phyloP scores from a whole-genome alignment of 257 asterid genomes.

The Salvia splendens region DNA sequence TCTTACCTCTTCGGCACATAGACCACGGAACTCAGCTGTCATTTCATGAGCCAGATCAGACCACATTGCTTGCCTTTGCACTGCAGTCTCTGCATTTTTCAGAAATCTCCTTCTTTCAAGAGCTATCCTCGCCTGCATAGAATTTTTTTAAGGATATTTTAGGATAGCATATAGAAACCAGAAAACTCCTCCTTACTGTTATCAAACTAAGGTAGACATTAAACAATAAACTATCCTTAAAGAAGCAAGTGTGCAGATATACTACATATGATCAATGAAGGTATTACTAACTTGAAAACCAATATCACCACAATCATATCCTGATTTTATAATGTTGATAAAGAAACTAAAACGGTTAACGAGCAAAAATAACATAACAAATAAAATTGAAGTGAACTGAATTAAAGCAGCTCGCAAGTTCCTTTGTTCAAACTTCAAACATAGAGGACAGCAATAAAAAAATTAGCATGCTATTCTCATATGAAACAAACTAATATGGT shows the following conservation, averaged over 20 bases:
- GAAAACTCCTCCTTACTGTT: neutral
- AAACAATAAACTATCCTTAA: neutral
- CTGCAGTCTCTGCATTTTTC: constrained; percentile 95
- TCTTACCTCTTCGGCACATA: constrained; percentile 96
- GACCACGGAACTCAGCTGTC: constrained; percentile 98
- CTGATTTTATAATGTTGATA: neutral
- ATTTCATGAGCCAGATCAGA: constrained; percentile 98
- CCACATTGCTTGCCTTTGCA: constrained; percentile 93
- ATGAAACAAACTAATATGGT: neutral
- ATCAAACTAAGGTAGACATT: constrained; percentile 18
- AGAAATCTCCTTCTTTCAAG: constrained; percentile 94
- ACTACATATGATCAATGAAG: neutral
- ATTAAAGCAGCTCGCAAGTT: neutral
- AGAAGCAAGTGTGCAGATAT: neutral
- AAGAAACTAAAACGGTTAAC: neutral
- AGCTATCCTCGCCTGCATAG: constrained; percentile 89
- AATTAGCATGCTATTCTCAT: neutral
- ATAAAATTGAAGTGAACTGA: neutral
- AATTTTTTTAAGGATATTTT: constrained; percentile 21
- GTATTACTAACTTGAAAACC: constrained; percentile 11
- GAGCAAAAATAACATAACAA: neutral
- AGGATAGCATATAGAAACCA: neutral
- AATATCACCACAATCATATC: constrained; percentile 19
- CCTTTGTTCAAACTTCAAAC: neutral
- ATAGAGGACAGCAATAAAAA: neutral